These are phyloP conservation scores for Yarrowia divulgata DNA, from an alignment of 805 yeast species.

Conservation along the genomic window DNA sequence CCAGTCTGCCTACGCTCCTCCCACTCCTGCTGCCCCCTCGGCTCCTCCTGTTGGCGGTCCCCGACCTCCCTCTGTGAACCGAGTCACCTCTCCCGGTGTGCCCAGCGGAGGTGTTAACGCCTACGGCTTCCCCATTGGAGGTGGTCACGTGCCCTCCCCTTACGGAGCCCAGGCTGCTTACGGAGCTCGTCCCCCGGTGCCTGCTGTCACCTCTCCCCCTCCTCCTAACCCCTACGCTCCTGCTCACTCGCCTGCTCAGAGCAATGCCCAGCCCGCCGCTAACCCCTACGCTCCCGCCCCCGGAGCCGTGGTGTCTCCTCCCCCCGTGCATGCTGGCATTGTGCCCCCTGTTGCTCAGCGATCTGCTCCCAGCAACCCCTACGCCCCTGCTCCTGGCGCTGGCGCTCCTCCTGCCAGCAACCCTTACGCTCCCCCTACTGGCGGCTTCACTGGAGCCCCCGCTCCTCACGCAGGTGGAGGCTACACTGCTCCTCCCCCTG, in stretches of 20 bases:
- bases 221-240: constrained; percentile 44
- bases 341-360: constrained; percentile 46
- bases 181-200: constrained; percentile 32
- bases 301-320: constrained; percentile 59
- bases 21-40: constrained; percentile 42
- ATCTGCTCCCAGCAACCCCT: constrained; percentile 48
- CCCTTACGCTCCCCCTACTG: constrained; percentile 52
- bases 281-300: constrained; percentile 42
- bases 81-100: constrained; percentile 21
- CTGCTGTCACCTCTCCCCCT: constrained; percentile 29
- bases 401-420: constrained; percentile 50
- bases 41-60: constrained; percentile 47
- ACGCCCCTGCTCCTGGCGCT: constrained; percentile 51
- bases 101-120: constrained; percentile 35
- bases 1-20: constrained; percentile 41
- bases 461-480: constrained; percentile 35
- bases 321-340: constrained; percentile 53
- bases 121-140: constrained; percentile 35
- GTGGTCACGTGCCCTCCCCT: constrained; percentile 17
- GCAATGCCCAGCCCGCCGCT: constrained; percentile 42
- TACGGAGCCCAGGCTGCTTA: constrained; percentile 33
- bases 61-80: constrained; percentile 29
- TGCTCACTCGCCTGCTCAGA: constrained; percentile 48
- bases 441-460: constrained; percentile 40
- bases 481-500: constrained; percentile 41